phyloP scores from a whole-genome alignment of 768 basidiomycete genomes.

The Auriculariales sp. region DNA sequence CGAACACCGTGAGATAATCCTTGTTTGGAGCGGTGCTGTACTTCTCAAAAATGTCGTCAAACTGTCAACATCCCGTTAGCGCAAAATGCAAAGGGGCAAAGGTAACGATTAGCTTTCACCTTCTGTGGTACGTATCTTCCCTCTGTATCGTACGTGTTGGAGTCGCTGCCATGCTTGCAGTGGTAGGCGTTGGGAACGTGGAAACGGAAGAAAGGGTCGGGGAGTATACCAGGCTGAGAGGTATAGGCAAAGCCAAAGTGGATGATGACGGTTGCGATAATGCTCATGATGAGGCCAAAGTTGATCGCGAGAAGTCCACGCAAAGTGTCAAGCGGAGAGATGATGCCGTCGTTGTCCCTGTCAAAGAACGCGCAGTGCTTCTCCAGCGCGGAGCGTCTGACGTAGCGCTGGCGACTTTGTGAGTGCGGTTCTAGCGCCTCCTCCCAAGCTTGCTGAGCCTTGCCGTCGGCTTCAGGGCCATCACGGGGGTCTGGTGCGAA shows the following conservation, averaged over 20 bases:
- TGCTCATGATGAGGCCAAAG: slow-evolving; percentile 23
- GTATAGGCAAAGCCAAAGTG: slow-evolving; percentile 20
- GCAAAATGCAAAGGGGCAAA: slow-evolving; percentile 27
- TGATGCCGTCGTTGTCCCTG: slow-evolving; percentile 24
- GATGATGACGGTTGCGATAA: slow-evolving; percentile 21
- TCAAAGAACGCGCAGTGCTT: slow-evolving; percentile 30
- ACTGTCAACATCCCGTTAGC: slow-evolving; percentile 24
- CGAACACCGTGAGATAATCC: slow-evolving; percentile 15
- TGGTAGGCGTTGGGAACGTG: slow-evolving; percentile 11
- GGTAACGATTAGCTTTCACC: slow-evolving; percentile 31
- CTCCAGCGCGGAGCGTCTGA: slow-evolving; percentile 20
- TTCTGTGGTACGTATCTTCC: slow-evolving; percentile 21
- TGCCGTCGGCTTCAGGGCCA: not conserved
- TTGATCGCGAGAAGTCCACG: slow-evolving; percentile 25
- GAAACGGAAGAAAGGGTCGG: slow-evolving; percentile 29
- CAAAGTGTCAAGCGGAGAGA: slow-evolving; percentile 31
- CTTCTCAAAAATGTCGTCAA: slow-evolving; percentile 30
- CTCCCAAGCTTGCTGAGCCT: not conserved
- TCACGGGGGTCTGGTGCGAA: not conserved
- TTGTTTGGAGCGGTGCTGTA: slow-evolving; percentile 11
- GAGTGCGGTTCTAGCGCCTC: not conserved
- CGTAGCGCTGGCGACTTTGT: not conserved
- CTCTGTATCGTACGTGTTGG: not conserved
- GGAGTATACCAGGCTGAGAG: slow-evolving; percentile 18
- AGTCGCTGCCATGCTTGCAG: not conserved